Conservation (phyloP, 306 rosid species). For the Vigna trinervia region DNA sequence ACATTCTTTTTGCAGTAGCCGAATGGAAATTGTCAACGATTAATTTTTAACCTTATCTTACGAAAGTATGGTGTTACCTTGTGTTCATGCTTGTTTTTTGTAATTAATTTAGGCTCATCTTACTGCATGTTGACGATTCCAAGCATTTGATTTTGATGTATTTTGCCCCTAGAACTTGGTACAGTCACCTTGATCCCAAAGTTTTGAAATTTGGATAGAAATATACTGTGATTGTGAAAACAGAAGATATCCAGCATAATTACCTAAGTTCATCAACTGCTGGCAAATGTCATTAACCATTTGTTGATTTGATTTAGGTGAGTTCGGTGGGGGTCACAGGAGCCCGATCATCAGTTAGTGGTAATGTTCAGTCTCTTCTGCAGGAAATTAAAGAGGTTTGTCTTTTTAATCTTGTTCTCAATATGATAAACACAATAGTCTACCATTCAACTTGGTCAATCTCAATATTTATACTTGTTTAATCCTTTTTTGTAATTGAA, state of each 20-base stretch:
- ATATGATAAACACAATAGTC: constrained; percentile 15
- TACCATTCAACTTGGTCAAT: constrained; percentile 40
- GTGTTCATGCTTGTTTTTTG: neutral
- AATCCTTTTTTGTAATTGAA: neutral
- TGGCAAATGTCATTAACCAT: neutral
- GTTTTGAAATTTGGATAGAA: constrained; percentile 18
- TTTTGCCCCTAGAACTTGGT: neutral
- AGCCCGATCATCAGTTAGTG: constrained; percentile 81
- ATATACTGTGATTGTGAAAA: constrained; percentile 17
- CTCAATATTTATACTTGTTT: constrained; percentile 6
- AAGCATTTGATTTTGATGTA: neutral
- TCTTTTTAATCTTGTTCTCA: constrained; percentile 31
- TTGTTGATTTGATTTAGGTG: constrained; percentile 63
- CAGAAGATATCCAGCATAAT: neutral
- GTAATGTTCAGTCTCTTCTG: constrained; percentile 65
- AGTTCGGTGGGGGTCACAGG: constrained; percentile 93
- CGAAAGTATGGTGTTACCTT: neutral
- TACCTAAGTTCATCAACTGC: constrained; percentile 23
- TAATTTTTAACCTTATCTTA: neutral
- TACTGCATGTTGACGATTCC: neutral
- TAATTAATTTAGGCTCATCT: neutral
- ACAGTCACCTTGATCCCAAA: neutral
- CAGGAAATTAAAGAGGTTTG: constrained; percentile 81
- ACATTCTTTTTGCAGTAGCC: neutral
- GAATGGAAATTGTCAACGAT: neutral